Base-by-base conservation (phyloP, 257 asterid species). In the Solanum bulbocastanum region DNA sequence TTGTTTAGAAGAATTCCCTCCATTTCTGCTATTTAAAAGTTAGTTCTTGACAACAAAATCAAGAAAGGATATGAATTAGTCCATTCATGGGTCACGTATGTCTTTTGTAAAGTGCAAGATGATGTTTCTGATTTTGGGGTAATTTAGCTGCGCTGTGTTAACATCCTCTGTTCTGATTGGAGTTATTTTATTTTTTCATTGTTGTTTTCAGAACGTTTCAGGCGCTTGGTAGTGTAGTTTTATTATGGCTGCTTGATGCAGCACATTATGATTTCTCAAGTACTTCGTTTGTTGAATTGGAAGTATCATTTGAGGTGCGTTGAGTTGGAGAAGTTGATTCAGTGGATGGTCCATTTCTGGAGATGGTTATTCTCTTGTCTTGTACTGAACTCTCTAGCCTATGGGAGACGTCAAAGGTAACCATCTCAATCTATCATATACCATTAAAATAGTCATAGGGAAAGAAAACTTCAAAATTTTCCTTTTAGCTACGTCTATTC, bases 331-430 rank as follows among this genome's bases (percentile, higher is more conserved):
- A 88, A 86, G 88, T 72, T 86, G 60, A 30, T 83, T 49, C 85
- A 60, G 88, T 71, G 68, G 78, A 90, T 92, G 90, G 71, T 87
- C 71, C 44, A 65, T 81, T 76, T 66, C 25, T 88, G 42, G 87
- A 75, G 83, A 92, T 90, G 94, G 90, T 88, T 87, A 71, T 87
- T 71, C 76, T 89, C 66, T 85, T 81, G 87, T 89, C 88, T 85
- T 72, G 90, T 66, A 46, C 90, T 30, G 90, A 91, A 68, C 85
- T 76, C 69, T 52, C 60, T 86, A 66, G 88, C 81, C 73, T 87
- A 36, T 66, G 49, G 78, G 87, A 82, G 52, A 11, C 89, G 40
- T 88, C 86, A 86, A 87, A 90, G 94, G 93, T 90, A 60, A 84
- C 40, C 73, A 84, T 84, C 73, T 66, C 76, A 60, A 84, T 83